A percentile compares a stretch with the other conserved stretches of the same genome.
phyloP scores from a whole-genome alignment of 805 yeast genomes.

The Metschnikowia aberdeeniae region DNA sequence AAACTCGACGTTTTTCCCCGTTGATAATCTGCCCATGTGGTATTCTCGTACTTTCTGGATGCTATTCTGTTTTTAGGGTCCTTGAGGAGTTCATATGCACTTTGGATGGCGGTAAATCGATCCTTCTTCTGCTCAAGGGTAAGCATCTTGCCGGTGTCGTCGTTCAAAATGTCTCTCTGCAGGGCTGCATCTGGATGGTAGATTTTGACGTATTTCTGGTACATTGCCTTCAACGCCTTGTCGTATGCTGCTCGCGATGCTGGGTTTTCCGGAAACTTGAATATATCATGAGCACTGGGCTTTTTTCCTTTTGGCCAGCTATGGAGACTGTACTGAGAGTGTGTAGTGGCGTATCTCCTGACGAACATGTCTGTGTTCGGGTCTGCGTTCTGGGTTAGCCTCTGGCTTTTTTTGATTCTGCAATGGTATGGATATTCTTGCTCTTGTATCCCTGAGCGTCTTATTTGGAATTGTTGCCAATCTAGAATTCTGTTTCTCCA shows the following conservation, averaged over 20 bases:
- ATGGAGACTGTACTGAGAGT: slow-evolving; percentile 25
- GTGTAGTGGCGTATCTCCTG: slow-evolving; percentile 24
- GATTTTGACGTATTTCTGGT: slow-evolving; percentile 50
- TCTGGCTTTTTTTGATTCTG: too few relatives aligned
- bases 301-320: slow-evolving; percentile 55
- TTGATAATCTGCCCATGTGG: slow-evolving; percentile 26
- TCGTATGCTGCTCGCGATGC: slow-evolving; percentile 45
- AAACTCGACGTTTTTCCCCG: slow-evolving; percentile 23
- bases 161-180: slow-evolving; percentile 22
- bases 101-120: slow-evolving; percentile 30
- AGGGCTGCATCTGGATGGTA: slow-evolving; percentile 74
- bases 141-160: slow-evolving; percentile 25
- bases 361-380: background rate
- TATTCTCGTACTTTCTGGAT: slow-evolving; percentile 23
- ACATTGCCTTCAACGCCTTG: slow-evolving; percentile 36
- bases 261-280: slow-evolving; percentile 36
- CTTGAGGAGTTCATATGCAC: slow-evolving; percentile 40
- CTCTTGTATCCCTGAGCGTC: too few relatives aligned
- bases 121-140: slow-evolving; percentile 28
- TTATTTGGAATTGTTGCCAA: background rate
- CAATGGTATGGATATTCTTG: too few relatives aligned
- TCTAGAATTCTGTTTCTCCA: background rate
- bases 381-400: background rate
- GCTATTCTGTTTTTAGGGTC: slow-evolving; percentile 50
- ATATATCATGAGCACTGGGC: slow-evolving; percentile 72